These are phyloP conservation scores for Kwoniella europaea DNA, from an alignment of 768 basidiomycete species.

Conservation along the genomic window DNA sequence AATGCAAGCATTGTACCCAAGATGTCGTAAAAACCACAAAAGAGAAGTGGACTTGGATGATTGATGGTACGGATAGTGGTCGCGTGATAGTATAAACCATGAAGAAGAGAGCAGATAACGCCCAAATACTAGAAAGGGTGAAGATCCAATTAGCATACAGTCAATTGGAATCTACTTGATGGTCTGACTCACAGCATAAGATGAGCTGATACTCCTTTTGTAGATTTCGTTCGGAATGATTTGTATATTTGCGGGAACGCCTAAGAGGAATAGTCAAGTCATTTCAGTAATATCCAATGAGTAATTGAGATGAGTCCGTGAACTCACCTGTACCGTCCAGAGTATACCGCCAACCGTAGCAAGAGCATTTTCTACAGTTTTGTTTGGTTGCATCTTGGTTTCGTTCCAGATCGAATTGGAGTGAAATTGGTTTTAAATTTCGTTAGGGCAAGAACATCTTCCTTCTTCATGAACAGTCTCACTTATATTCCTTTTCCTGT, in stretches of 20 bases:
- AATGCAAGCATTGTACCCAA: conserved; percentile 75
- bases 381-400: conserved; percentile 60
- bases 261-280: not conserved
- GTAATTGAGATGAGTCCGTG: not conserved
- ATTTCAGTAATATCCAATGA: too few species aligned
- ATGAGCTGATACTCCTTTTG: conserved; percentile 71
- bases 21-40: conserved; percentile 66
- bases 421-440: not conserved
- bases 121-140: conserved; percentile 62
- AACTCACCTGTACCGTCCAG: conserved; percentile 58
- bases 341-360: conserved; percentile 67
- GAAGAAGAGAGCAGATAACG: conserved; percentile 65
- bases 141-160: not conserved
- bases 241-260: conserved; percentile 74
- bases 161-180: too few species aligned
- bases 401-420: not conserved
- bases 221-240: conserved; percentile 70
- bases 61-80: conserved; percentile 72
- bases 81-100: conserved; percentile 71
- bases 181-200: conserved; percentile 64
- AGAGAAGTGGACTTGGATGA: conserved; percentile 63
- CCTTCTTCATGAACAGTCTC: not conserved
- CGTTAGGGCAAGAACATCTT: not conserved
- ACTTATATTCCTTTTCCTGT: conserved; percentile 1
- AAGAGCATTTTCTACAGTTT: conserved; percentile 70